phyloP scores from a whole-genome alignment of 139 green algal genomes.

The Tetradesmus lagerheimii region DNA sequence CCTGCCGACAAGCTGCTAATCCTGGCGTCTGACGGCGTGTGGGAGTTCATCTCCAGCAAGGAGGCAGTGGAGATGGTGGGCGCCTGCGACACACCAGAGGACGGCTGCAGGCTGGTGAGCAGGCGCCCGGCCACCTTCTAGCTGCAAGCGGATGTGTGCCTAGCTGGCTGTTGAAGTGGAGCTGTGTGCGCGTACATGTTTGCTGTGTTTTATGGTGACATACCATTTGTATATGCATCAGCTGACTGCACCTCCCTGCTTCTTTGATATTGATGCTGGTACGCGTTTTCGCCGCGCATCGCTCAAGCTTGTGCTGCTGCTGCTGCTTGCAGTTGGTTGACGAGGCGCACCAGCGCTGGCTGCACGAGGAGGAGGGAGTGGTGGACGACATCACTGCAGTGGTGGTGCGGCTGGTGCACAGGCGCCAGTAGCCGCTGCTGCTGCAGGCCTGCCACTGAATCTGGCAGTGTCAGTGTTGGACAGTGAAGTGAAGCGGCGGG shows the following conservation, averaged over 20 bases:
- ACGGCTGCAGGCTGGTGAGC: slow-evolving; percentile 72
- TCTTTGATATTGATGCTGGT: too few relatives aligned
- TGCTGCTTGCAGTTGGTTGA: slow-evolving; percentile 80
- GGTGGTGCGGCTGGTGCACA: slow-evolving; percentile 62
- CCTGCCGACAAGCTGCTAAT: slow-evolving; percentile 86
- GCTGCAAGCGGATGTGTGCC: too few relatives aligned
- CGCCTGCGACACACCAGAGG: slow-evolving; percentile 65
- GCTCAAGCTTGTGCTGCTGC: neutral
- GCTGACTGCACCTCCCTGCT: too few relatives aligned
- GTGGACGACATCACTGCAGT: slow-evolving; percentile 93
- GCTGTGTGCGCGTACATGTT: too few relatives aligned
- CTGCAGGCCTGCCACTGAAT: neutral
- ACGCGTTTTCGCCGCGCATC: neutral
- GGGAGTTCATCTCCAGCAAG: slow-evolving; percentile 94
- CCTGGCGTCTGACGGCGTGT: slow-evolving; percentile 93
- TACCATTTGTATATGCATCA: too few relatives aligned
- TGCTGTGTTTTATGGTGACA: too few relatives aligned
- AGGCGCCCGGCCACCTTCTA: too few relatives aligned
- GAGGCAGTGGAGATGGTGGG: slow-evolving; percentile 86
- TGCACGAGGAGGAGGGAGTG: slow-evolving; percentile 85
- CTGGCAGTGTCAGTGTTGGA: too few relatives aligned
- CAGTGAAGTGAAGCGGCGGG: neutral
- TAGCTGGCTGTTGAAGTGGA: too few relatives aligned
- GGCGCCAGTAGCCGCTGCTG: neutral
- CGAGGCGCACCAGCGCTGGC: slow-evolving; percentile 81